Percentiles rank a stretch among this genome's conserved stretches.
Conservation (phyloP, 2,329 filamentous ascomycete genomes). For the Cladorrhinum sp. region DNA sequence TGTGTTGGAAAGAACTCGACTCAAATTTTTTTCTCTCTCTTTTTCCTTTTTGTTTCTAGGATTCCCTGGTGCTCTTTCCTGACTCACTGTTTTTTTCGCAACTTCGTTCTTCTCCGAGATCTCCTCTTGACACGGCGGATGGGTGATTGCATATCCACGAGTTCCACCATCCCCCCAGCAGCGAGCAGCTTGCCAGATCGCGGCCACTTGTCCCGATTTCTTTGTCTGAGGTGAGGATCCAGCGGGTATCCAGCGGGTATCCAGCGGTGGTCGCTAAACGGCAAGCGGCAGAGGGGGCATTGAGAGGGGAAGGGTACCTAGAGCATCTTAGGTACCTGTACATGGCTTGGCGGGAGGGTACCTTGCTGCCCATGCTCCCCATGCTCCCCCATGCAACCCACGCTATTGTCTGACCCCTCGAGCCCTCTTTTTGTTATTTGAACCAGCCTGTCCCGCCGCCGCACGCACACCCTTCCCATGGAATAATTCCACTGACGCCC, state of each 20-base stretch:
- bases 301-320: neutral
- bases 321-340: slow-evolving; percentile 16
- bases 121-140: neutral
- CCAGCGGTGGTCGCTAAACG: slow-evolving; percentile 23
- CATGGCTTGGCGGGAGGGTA: slow-evolving; percentile 10
- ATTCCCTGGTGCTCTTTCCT: neutral
- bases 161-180: neutral
- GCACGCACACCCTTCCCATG: slow-evolving; percentile 18
- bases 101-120: neutral
- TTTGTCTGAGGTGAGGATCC: slow-evolving; percentile 14
- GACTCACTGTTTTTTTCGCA: neutral
- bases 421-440: slow-evolving; percentile 29
- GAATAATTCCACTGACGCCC: slow-evolving; percentile 6
- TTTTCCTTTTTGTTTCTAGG: neutral
- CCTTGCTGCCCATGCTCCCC: neutral
- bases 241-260: slow-evolving; percentile 9
- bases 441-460: slow-evolving; percentile 26
- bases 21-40: neutral
- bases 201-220: neutral
- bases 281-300: slow-evolving; percentile 24
- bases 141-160: neutral
- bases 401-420: slow-evolving; percentile 15
- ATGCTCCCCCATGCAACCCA: slow-evolving; percentile 3
- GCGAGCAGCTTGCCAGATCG: neutral
- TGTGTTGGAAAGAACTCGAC: neutral